Evolutionary conservation across 2,329 filamentous ascomycete genomes (phyloP).

Genomic region (Pseudogymnoascus sp.): DNA sequence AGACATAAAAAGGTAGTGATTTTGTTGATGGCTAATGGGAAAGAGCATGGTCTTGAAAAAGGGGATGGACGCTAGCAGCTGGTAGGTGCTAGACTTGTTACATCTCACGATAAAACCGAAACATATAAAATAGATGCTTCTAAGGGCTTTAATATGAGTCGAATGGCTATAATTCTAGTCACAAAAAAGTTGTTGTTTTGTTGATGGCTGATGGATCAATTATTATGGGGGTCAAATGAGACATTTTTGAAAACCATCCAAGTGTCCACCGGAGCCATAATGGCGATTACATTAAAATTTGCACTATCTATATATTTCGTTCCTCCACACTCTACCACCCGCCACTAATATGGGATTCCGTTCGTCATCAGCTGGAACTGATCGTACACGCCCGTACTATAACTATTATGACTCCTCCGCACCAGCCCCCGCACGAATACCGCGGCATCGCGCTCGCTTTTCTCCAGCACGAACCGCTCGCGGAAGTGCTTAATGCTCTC

Average conservation of each 20-base stretch:
- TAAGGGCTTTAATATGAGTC: neutral
- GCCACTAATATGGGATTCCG: constrained; percentile 72
- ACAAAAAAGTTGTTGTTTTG: neutral
- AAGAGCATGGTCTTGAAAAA: neutral
- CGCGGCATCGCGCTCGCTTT: constrained; percentile 84
- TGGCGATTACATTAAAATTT: neutral
- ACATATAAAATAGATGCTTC: neutral
- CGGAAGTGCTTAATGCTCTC: constrained; percentile 89
- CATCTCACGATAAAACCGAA: neutral
- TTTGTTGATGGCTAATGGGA: too few species aligned
- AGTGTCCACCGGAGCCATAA: neutral
- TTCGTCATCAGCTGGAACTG: constrained; percentile 97
- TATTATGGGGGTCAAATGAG: neutral
- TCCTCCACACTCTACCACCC: neutral
- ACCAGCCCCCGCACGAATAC: constrained; percentile 89
- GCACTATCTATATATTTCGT: neutral
- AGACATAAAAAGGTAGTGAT: too few species aligned
- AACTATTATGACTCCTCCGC: constrained; percentile 82
- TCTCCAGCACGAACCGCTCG: constrained; percentile 87
- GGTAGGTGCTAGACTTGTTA: neutral
- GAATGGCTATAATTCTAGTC: neutral
- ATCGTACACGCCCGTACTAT: constrained; percentile 92
- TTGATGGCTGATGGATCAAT: neutral
- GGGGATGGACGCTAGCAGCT: neutral
- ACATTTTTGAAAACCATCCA: neutral